Conservation (phyloP, 441 rosid genomes). For the Arabidopsis hybrid region DNA sequence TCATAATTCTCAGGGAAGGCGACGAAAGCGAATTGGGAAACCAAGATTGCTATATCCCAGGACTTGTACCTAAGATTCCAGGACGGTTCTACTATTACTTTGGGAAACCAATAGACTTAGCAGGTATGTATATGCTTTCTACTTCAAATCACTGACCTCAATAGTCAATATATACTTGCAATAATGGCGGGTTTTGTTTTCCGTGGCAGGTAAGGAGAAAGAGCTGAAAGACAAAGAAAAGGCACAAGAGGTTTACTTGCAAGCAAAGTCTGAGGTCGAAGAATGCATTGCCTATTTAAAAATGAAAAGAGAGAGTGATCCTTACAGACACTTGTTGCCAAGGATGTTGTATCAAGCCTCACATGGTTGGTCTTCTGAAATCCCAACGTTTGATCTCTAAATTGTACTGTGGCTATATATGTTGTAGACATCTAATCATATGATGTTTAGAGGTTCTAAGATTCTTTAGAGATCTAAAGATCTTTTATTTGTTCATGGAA, state of each 20-base stretch:
- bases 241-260: constrained; percentile 69
- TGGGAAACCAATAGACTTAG: constrained; percentile 63
- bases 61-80: constrained; percentile 57
- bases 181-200: neutral
- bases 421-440: constrained; percentile 1
- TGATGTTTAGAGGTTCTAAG: neutral
- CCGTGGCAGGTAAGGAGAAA: constrained; percentile 57
- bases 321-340: constrained; percentile 65
- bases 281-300: constrained; percentile 64
- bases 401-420: neutral
- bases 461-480: neutral
- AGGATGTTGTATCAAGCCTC: constrained; percentile 62
- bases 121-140: constrained; percentile 45
- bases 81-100: constrained; percentile 63
- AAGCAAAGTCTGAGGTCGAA: constrained; percentile 79
- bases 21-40: constrained; percentile 52
- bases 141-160: neutral
- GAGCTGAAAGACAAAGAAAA: constrained; percentile 66
- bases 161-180: no score
- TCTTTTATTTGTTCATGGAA: neutral
- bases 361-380: constrained; percentile 55
- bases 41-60: constrained; percentile 53
- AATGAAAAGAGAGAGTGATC: constrained; percentile 72
- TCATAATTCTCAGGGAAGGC: constrained; percentile 47
- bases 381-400: constrained; percentile 75